Base-by-base conservation (phyloP, 2,329 filamentous ascomycete species). In the Neurospora sp. region DNA sequence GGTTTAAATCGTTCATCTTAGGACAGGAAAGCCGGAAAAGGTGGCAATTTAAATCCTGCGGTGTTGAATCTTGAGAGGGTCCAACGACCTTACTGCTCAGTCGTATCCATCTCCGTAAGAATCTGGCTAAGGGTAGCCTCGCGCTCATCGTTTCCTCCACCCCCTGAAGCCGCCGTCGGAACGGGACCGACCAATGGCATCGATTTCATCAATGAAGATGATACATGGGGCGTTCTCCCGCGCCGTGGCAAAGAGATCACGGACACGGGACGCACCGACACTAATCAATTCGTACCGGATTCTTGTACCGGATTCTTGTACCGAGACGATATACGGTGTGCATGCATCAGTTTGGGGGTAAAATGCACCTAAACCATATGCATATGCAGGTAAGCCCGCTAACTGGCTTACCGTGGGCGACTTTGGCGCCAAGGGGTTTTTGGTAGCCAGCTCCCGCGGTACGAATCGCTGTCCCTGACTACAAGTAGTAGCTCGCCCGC, bases 171-270 rank as follows among this genome's bases (percentile, higher is more conserved):
- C 76, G 42, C 90, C 88, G 78, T 97, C 96, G 28, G 90, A 86
- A 82, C 96, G 89, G 69, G 95, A 92, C 79, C 94, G 93, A 76
- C 96, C 96, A 76, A 99, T 97, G 70, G 96, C 96, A 79, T 99
- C 96, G 76, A 99, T 99, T 81, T 99, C 96, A 78, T 99, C 96
- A 75, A 99, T 98, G 84, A 99, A 99, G 81, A 99, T 96, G 81
- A 99, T 99, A 82, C 96, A 99, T 3, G 96, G 96, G 0, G 96
- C 92, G 81, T 93, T 97, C 85, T 98, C 98, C 71, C 96, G 89
- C 19, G 96, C 96, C 76, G 93, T 97, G 70, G 93, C 90, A 77
- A 99, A 99, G 68, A 99, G 84, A 80, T 99, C 96, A 76, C 96
- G 90, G 68, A 99, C 96, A 81, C 96, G 89, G 38, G 95, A 98